A percentile compares a stretch with the other conserved stretches of the same genome.
Evolutionary conservation across 2,329 filamentous ascomycete species (phyloP).

Genomic region (Diaporthe ampelina): DNA sequence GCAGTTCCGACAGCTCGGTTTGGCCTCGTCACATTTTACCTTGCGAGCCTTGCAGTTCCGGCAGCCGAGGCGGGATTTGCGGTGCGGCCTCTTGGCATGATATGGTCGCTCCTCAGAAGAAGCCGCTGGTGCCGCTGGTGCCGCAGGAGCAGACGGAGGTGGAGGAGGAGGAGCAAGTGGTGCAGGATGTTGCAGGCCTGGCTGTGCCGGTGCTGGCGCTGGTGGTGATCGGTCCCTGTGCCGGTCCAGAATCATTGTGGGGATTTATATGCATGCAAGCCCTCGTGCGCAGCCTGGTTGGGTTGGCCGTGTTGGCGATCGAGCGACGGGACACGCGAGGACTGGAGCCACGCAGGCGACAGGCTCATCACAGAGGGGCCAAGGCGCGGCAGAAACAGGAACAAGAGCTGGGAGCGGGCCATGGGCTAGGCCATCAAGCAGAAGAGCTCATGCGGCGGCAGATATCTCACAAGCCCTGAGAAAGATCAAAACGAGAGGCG

Average conservation of each 20-base stretch:
- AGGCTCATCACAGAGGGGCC: background rate
- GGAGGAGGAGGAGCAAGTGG: constrained; percentile 19
- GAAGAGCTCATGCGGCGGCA: background rate
- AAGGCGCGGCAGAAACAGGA: constrained; percentile 17
- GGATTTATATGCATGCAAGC: constrained; percentile 26
- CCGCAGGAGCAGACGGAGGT: too few species aligned
- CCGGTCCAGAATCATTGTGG: constrained; percentile 36
- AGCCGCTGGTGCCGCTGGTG: background rate
- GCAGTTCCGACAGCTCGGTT: constrained; percentile 65
- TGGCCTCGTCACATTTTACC: constrained; percentile 68
- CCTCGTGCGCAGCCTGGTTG: constrained; percentile 1
- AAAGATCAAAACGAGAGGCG: background rate
- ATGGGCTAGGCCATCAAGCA: background rate
- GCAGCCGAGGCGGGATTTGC: constrained; percentile 68
- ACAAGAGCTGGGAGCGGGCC: background rate
- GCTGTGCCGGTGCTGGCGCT: background rate
- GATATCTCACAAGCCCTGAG: background rate
- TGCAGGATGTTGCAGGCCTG: constrained; percentile 1
- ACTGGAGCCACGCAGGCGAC: background rate
- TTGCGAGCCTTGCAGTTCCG: constrained; percentile 68
- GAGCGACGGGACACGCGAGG: background rate
- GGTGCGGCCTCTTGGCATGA: constrained; percentile 66
- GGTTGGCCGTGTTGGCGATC: background rate
- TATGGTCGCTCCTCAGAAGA: constrained; percentile 50
- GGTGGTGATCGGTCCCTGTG: constrained; percentile 9